Evolutionary conservation across 306 rosid species (phyloP).

Genomic region (Hylodesmum podocarpum): DNA sequence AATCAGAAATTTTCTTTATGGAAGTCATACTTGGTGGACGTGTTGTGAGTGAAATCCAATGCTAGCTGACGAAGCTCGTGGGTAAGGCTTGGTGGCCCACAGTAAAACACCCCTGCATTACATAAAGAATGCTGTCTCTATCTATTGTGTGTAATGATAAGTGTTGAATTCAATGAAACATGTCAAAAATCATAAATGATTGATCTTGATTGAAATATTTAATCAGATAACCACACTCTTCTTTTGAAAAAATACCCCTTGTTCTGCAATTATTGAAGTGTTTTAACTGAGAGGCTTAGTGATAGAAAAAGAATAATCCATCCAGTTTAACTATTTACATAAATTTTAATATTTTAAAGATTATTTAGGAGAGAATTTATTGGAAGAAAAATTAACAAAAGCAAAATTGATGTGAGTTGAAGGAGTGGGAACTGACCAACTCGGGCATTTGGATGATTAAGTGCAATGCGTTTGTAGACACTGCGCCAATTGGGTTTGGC

Average conservation of each 20-base stretch:
- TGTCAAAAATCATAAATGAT: neutral
- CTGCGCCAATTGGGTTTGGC: conserved; percentile 71
- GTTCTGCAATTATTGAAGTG: conserved; percentile 16
- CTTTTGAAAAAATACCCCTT: neutral
- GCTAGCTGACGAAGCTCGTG: conserved; percentile 50
- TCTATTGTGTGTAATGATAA: conserved; percentile 16
- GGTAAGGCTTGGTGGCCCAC: conserved; percentile 46
- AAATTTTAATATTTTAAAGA: too few species aligned
- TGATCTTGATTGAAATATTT: neutral
- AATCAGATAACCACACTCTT: neutral
- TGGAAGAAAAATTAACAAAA: neutral
- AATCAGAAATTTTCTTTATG: conserved; percentile 62
- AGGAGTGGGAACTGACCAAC: conserved; percentile 58
- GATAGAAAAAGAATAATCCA: too few species aligned
- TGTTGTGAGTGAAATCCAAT: conserved; percentile 58
- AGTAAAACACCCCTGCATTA: conserved; percentile 71
- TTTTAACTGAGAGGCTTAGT: neutral
- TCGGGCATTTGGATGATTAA: conserved; percentile 46
- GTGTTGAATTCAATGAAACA: neutral
- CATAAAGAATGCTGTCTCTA: conserved; percentile 26
- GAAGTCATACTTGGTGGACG: conserved; percentile 54
- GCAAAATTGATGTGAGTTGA: conserved; percentile 2
- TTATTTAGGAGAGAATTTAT: too few species aligned
- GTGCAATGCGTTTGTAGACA: conserved; percentile 66
- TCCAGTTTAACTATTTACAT: too few species aligned